Conservation (phyloP, 139 green algal species). For the Pleodorina starrii region DNA sequence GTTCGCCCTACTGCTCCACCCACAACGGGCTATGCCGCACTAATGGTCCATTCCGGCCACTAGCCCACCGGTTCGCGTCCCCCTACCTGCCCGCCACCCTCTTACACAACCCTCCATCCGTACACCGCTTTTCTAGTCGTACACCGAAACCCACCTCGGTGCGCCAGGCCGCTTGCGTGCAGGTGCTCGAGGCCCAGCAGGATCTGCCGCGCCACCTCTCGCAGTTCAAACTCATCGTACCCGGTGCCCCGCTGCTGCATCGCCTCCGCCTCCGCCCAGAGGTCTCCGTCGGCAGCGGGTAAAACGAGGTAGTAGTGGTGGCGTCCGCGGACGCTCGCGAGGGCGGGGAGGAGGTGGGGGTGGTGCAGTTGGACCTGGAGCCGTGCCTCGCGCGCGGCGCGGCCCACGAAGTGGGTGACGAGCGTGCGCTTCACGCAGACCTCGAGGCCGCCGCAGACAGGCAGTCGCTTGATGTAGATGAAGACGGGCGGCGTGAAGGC, state of each 20-base stretch:
- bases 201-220: slow-evolving; percentile 8
- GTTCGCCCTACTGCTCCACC: too few relatives aligned
- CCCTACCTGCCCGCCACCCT: too few relatives aligned
- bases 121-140: too few relatives aligned
- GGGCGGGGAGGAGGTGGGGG: slow-evolving; percentile 41
- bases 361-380: slow-evolving; percentile 37
- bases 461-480: slow-evolving; percentile 41
- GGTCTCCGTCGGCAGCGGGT: slow-evolving; percentile 9
- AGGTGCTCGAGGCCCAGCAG: slow-evolving; percentile 29
- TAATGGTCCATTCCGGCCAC: too few relatives aligned
- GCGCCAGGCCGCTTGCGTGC: slow-evolving; percentile 5
- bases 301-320: slow-evolving; percentile 46
- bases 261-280: slow-evolving; percentile 37
- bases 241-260: slow-evolving; percentile 2
- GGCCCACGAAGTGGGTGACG: slow-evolving; percentile 21
- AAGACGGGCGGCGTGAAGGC: slow-evolving; percentile 32
- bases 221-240: slow-evolving; percentile 20
- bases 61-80: too few relatives aligned
- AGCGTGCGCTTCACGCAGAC: slow-evolving; percentile 32
- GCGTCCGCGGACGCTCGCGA: slow-evolving; percentile 24
- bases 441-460: slow-evolving; percentile 7
- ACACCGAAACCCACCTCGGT: slow-evolving; percentile 34
- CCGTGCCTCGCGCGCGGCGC: slow-evolving; percentile 22
- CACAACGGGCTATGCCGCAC: too few relatives aligned
- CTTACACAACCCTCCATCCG: too few relatives aligned